Percentiles rank a stretch among this genome's conserved stretches.
phyloP scores from a whole-genome alignment of 331 rosid species.

The Rosa hybrid region DNA sequence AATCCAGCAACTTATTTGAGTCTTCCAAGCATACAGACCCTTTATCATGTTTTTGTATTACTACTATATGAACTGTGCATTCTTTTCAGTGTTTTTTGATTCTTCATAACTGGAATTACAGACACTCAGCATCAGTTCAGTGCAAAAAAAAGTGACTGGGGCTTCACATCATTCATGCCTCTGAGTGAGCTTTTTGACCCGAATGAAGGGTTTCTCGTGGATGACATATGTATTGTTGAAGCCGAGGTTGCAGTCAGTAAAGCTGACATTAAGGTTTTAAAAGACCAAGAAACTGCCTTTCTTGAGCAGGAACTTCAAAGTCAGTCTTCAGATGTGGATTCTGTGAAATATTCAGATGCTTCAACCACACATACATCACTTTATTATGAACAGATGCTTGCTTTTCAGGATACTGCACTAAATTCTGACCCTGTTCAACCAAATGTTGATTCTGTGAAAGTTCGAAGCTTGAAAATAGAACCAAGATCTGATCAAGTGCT shows the following conservation, averaged over 20 bases:
- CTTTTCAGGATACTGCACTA: neutral
- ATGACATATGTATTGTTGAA: slow-evolving; percentile 6
- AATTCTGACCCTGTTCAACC: neutral
- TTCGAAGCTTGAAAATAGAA: neutral
- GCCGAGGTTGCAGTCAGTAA: slow-evolving; percentile 13
- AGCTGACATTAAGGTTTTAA: neutral
- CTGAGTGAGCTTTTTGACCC: neutral
- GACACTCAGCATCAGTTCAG: slow-evolving; percentile 7
- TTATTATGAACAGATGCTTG: neutral
- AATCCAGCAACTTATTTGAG: neutral
- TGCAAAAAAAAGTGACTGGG: slow-evolving; percentile 10
- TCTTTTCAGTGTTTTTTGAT: neutral
- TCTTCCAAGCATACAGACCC: neutral
- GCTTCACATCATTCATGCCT: slow-evolving; percentile 21
- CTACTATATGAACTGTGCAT: neutral
- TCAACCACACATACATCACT: no score
- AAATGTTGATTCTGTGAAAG: neutral
- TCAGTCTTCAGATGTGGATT: no score
- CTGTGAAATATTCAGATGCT: no score
- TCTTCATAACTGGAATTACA: neutral
- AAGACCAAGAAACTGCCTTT: neutral
- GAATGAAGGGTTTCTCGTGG: neutral
- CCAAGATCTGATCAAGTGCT: neutral
- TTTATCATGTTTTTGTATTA: neutral
- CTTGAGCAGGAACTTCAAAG: no score